Conservation (phyloP, 805 yeast species). For the Debaryomyces castellii region DNA sequence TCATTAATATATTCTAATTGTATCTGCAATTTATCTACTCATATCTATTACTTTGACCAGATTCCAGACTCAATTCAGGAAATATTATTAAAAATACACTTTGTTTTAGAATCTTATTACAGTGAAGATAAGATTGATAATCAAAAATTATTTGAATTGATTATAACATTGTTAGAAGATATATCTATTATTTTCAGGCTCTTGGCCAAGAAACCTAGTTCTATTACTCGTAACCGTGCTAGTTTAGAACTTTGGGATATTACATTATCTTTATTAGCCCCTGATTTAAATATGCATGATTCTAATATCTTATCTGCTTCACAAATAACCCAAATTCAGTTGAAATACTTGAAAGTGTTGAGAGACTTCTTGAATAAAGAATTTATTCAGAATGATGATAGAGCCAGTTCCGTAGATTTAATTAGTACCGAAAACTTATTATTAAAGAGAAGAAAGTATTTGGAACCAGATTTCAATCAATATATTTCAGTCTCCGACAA, state of each 20-base stretch:
- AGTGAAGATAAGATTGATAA: constrained; percentile 7
- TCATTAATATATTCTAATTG: constrained; percentile 51
- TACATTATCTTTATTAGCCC: constrained; percentile 32
- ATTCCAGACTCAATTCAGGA: constrained; percentile 78
- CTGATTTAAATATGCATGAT: constrained; percentile 10
- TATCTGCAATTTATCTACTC: constrained; percentile 69
- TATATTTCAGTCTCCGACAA: constrained; percentile 43
- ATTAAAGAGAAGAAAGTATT: constrained; percentile 9
- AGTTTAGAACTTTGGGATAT: constrained; percentile 45
- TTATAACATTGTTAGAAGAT: constrained; percentile 29
- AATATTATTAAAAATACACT: constrained; percentile 47
- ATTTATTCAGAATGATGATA: constrained; percentile 14
- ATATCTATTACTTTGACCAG: constrained; percentile 85
- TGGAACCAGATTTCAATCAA: constrained; percentile 42
- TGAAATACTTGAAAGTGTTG: constrained; percentile 39
- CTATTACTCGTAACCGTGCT: constrained; percentile 44
- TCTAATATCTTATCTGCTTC: constrained; percentile 14
- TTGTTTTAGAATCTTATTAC: constrained; percentile 19
- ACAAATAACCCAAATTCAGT: constrained; percentile 34
- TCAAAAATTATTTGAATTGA: constrained; percentile 16
- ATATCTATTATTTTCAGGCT: constrained; percentile 29
- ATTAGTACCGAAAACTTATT: constrained; percentile 13
- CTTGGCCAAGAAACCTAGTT: constrained; percentile 30
- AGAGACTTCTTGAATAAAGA: constrained; percentile 34
- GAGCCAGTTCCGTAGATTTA: constrained; percentile 8